Evolutionary conservation across 768 basidiomycete genomes (phyloP).

Genomic region (Macrolepiota dolichaula): DNA sequence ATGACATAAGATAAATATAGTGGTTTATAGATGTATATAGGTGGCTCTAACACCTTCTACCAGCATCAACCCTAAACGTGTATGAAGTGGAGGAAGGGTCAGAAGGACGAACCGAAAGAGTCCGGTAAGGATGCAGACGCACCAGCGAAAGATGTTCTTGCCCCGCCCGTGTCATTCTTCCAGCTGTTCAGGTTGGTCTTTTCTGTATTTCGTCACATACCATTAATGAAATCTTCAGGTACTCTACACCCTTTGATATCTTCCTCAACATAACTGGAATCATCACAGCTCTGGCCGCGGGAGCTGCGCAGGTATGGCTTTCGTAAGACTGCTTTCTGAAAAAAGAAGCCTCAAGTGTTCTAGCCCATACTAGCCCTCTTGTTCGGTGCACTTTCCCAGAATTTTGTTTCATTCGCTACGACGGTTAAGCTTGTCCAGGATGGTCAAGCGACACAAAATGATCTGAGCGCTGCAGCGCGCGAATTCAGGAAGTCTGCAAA

Average conservation of each 20-base stretch:
- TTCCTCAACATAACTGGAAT: slow-evolving; percentile 60
- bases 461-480: slow-evolving; percentile 23
- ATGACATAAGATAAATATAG: neutral
- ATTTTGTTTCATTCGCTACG: slow-evolving; percentile 53
- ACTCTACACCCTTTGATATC: slow-evolving; percentile 62
- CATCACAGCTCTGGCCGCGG: slow-evolving; percentile 59
- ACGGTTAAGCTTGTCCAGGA: slow-evolving; percentile 17
- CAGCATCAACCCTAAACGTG: neutral
- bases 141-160: neutral
- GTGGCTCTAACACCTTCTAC: neutral
- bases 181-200: slow-evolving; percentile 9
- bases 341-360: neutral
- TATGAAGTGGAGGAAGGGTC: neutral
- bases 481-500: slow-evolving; percentile 46
- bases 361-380: slow-evolving; percentile 69
- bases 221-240: slow-evolving; percentile 33
- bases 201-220: neutral
- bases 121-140: neutral
- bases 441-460: slow-evolving; percentile 23
- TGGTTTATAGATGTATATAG: neutral
- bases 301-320: slow-evolving; percentile 61
- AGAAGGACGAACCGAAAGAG: neutral
- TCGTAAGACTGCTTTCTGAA: neutral
- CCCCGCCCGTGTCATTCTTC: slow-evolving; percentile 10
- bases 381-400: slow-evolving; percentile 68